Percentiles rank a stretch among this genome's conserved stretches.
These are phyloP conservation scores for Salmacisia buchloeana DNA, from an alignment of 1,284 basidiomycete species.

Conservation along the genomic window DNA sequence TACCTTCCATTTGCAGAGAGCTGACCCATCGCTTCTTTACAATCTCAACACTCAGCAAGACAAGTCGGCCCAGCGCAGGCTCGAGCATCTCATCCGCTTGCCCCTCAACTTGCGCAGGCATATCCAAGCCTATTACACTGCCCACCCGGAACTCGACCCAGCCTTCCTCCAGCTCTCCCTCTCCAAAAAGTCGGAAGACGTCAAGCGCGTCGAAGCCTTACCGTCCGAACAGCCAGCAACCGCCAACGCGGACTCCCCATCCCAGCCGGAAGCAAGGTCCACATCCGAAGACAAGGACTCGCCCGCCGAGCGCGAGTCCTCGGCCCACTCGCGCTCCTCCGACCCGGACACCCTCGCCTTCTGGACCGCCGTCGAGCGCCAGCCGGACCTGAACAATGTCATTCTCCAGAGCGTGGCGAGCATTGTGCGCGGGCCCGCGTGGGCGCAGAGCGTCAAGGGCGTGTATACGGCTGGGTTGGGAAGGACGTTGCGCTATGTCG, in stretches of 20 bases:
- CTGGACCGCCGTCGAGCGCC: conserved; percentile 18
- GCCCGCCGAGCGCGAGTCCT: background rate
- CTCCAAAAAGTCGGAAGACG: conserved; percentile 21
- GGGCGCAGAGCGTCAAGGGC: conserved; percentile 45
- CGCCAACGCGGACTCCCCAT: background rate
- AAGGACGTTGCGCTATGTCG: conserved; percentile 36
- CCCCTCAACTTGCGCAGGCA: conserved; percentile 32
- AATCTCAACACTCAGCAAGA: conserved; percentile 23
- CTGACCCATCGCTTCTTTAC: background rate
- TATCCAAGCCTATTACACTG: conserved; percentile 32
- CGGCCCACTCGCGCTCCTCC: background rate
- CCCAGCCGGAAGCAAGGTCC: background rate
- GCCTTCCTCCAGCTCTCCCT: conserved; percentile 37
- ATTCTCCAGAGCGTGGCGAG: conserved; percentile 29
- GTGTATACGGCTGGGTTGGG: conserved; percentile 46
- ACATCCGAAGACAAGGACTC: background rate
- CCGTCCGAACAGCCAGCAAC: background rate
- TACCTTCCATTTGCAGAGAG: background rate
- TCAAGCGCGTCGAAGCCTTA: background rate
- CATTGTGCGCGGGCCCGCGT: conserved; percentile 39
- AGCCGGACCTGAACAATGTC: conserved; percentile 28
- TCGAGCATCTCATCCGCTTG: conserved; percentile 29
- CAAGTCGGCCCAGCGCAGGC: conserved; percentile 22
- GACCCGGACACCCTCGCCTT: conserved; percentile 9
- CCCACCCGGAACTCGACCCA: conserved; percentile 26